Percentiles rank a stretch among this genome's conserved stretches.
These are phyloP conservation scores for Raffaelea arxii DNA, from an alignment of 2,329 filamentous ascomycete genomes.

Conservation along the genomic window DNA sequence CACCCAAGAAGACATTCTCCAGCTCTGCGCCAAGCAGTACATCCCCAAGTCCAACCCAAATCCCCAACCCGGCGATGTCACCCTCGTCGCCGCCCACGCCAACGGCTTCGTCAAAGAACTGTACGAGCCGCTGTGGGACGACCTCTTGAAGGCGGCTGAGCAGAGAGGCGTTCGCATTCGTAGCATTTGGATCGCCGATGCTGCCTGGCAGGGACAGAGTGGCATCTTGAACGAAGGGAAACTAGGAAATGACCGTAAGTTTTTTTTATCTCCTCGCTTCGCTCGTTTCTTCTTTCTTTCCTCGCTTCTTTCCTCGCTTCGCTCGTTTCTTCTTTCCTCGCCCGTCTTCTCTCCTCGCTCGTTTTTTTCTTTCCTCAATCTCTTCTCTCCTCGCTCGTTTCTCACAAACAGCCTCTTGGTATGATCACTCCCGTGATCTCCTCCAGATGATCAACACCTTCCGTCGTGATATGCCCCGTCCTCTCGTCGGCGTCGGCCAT, in stretches of 20 bases:
- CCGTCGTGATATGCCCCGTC: slow-evolving; percentile 67
- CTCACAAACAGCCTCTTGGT: slow-evolving; percentile 59
- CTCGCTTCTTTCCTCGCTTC: no score
- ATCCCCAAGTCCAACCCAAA: slow-evolving; percentile 60
- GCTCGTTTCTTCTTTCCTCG: no score
- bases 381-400: slow-evolving; percentile 1
- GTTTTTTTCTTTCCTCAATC: background rate
- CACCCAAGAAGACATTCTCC: slow-evolving; percentile 64
- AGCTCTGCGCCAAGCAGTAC: slow-evolving; percentile 80
- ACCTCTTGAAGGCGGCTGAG: slow-evolving; percentile 53
- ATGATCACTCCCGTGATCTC: slow-evolving; percentile 76
- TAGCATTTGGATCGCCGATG: slow-evolving; percentile 82
- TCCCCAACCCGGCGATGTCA: slow-evolving; percentile 67
- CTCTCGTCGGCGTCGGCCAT: slow-evolving; percentile 77
- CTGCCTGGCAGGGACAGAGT: slow-evolving; percentile 75
- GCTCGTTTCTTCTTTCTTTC: background rate
- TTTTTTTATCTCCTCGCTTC: no score
- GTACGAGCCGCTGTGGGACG: slow-evolving; percentile 87
- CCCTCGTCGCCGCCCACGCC: slow-evolving; percentile 77
- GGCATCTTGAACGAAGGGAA: slow-evolving; percentile 64
- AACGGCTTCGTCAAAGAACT: slow-evolving; percentile 95
- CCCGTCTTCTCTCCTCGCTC: no score
- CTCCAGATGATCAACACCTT: slow-evolving; percentile 79
- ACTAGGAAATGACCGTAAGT: slow-evolving; percentile 75
- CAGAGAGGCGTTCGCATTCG: slow-evolving; percentile 59